Evolutionary conservation across 129 eudicot species (phyloP).

Genomic region (Silybum marianum): DNA sequence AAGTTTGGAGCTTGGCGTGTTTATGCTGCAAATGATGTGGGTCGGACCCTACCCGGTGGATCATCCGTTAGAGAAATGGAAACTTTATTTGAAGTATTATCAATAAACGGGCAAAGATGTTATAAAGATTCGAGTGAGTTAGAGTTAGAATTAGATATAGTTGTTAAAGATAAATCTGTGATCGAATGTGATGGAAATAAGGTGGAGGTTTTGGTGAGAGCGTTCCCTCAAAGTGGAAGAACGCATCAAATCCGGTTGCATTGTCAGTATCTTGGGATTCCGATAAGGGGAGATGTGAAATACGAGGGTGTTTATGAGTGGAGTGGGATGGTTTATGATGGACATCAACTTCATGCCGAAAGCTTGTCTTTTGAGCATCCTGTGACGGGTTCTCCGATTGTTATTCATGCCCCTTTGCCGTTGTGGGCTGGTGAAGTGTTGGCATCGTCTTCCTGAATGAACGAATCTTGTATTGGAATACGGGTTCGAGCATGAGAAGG

Average conservation of each 20-base stretch:
- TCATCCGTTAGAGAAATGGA: constrained; percentile 82
- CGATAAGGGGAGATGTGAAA: constrained; percentile 89
- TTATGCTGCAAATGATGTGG: constrained; percentile 77
- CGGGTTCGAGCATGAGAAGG: constrained; percentile 12
- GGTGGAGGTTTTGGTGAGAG: constrained; percentile 82
- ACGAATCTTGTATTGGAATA: background rate
- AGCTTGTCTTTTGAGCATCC: constrained; percentile 90
- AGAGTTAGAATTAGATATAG: constrained; percentile 17
- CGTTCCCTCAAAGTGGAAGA: constrained; percentile 90
- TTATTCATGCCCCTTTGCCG: constrained; percentile 70
- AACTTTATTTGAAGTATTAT: constrained; percentile 68
- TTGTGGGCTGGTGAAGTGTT: constrained; percentile 69
- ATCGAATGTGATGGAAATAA: constrained; percentile 38
- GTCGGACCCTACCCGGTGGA: constrained; percentile 76
- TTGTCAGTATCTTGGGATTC: constrained; percentile 93
- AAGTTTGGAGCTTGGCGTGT: constrained; percentile 98
- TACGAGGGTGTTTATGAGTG: constrained; percentile 87
- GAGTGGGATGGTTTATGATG: constrained; percentile 58
- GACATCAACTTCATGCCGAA: constrained; percentile 92
- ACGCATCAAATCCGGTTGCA: constrained; percentile 98
- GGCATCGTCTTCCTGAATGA: constrained; percentile 15
- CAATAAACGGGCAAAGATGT: constrained; percentile 47
- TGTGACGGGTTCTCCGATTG: constrained; percentile 60
- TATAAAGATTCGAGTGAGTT: constrained; percentile 29
- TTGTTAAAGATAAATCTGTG: constrained; percentile 65